These are phyloP conservation scores for Fusarium clavum DNA, from an alignment of 2,329 filamentous ascomycete genomes.

Conservation along the genomic window DNA sequence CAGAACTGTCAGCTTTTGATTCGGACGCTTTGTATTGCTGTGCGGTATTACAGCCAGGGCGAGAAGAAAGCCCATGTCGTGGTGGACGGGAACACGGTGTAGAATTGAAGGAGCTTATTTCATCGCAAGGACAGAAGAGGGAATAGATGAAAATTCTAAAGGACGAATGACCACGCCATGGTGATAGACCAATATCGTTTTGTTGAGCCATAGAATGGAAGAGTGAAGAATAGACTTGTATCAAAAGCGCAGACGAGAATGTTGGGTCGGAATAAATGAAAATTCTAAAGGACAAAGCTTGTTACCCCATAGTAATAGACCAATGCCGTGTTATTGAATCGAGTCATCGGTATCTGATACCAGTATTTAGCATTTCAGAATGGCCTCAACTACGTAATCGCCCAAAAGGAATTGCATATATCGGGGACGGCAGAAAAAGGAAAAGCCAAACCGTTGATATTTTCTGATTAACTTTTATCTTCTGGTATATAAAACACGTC, in stretches of 20 bases:
- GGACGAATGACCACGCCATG: neutral
- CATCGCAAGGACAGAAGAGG: neutral
- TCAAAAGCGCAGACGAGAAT: neutral
- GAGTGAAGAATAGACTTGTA: neutral
- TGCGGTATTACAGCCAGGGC: slow-evolving; percentile 27
- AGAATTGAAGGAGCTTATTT: neutral
- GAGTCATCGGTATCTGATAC: neutral
- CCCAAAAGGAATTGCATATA: neutral
- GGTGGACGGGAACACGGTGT: neutral
- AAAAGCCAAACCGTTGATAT: no score
- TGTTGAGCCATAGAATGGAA: neutral
- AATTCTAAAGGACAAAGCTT: neutral
- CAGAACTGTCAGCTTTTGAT: slow-evolving; percentile 95
- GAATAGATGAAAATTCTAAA: neutral
- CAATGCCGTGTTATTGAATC: neutral
- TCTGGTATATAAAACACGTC: neutral
- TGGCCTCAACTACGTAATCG: neutral
- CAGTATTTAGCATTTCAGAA: neutral
- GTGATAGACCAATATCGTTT: accelerated
- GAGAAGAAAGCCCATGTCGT: slow-evolving; percentile 30
- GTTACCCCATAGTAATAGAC: no score
- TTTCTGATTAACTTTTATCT: neutral
- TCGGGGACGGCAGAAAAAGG: no score
- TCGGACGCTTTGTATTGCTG: slow-evolving; percentile 74
- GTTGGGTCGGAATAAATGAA: neutral